Evolutionary conservation across 2,329 filamentous ascomycete genomes (phyloP).

Genomic region (Pyrenophora tritici-repentis): DNA sequence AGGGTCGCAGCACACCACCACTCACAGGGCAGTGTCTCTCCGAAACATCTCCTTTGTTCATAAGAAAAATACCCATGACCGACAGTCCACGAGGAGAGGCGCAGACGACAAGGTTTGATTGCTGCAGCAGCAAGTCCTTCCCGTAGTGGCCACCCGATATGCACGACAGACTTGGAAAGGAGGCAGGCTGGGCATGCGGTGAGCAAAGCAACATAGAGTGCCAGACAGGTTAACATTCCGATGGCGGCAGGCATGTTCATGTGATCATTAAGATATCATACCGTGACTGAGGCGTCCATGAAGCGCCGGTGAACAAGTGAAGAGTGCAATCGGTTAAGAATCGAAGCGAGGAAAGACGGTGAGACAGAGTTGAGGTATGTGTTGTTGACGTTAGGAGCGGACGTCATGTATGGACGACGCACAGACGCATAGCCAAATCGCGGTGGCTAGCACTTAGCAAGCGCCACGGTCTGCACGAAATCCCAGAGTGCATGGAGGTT

Average conservation of each 20-base stretch:
- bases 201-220: not conserved
- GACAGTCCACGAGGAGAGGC: slow-evolving; percentile 1
- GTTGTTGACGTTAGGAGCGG: slow-evolving; percentile 4
- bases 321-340: not conserved
- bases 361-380: slow-evolving; percentile 2
- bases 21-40: not conserved
- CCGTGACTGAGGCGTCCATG: not conserved
- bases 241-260: slow-evolving; percentile 1
- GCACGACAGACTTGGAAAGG: slow-evolving; percentile 1
- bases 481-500: not conserved
- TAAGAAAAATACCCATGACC: not conserved
- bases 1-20: not conserved
- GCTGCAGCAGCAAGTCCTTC: not conserved
- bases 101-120: not conserved
- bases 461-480: not conserved
- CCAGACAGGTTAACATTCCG: not conserved
- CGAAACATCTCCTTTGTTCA: not conserved
- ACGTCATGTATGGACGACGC: slow-evolving; percentile 6
- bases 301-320: not conserved
- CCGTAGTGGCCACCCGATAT: not conserved
- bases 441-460: not conserved
- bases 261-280: not conserved
- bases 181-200: not conserved
- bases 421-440: not conserved
- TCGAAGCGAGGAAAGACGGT: slow-evolving; percentile 13